Percentiles rank a stretch among this genome's conserved stretches.
These are phyloP conservation scores for Podila clonocystis DNA, from an alignment of 192 early-diverging fungal species.

Conservation along the genomic window DNA sequence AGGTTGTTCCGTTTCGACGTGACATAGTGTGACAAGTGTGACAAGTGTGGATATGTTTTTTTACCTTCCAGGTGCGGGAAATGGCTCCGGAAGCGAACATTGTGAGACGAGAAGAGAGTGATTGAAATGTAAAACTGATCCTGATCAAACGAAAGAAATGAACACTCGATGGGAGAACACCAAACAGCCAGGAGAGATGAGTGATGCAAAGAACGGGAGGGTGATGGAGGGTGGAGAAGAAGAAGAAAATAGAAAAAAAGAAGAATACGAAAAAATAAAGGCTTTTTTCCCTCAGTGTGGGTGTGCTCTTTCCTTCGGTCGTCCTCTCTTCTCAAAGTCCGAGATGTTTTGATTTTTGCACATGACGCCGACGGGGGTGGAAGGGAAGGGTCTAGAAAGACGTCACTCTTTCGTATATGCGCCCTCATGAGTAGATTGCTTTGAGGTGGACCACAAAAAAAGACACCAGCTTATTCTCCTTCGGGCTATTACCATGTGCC, in stretches of 20 bases:
- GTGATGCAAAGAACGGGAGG: background rate
- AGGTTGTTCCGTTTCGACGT: background rate
- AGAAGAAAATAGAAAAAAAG: background rate
- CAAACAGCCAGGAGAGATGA: background rate
- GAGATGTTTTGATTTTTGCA: too few species aligned
- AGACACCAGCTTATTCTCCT: too few species aligned
- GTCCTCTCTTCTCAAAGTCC: background rate
- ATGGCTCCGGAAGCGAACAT: slow-evolving; percentile 52
- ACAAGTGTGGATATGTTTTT: background rate
- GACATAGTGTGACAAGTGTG: too few species aligned
- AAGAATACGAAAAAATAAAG: background rate
- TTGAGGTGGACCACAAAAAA: too few species aligned
- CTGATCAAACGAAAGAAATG: background rate
- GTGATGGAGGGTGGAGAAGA: background rate
- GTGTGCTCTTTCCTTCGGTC: background rate
- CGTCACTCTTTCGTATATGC: too few species aligned
- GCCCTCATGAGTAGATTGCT: too few species aligned
- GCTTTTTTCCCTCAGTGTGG: background rate
- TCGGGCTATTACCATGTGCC: too few species aligned
- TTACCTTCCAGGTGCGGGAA: slow-evolving; percentile 53
- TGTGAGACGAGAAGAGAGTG: slow-evolving; percentile 8
- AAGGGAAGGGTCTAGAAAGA: too few species aligned
- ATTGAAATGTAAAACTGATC: background rate
- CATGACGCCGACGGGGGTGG: too few species aligned
- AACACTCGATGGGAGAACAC: background rate